phyloP scores from a whole-genome alignment of 2,329 filamentous ascomycete genomes.

The Cadophora malorum region DNA sequence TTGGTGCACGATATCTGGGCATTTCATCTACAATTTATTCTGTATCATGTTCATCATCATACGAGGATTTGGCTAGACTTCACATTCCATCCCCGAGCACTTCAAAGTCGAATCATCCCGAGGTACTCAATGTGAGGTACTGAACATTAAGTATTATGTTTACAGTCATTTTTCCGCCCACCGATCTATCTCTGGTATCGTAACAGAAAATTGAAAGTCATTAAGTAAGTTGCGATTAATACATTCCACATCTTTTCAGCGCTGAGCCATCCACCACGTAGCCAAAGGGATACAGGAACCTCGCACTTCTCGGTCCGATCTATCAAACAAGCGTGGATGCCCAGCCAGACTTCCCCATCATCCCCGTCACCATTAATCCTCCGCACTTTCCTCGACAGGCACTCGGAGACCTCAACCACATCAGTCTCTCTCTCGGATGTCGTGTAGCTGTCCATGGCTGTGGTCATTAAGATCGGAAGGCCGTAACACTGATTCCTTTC shows the following conservation, averaged over 20 bases:
- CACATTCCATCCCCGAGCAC: not conserved
- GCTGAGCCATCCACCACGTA: not conserved
- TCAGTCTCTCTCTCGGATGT: not conserved
- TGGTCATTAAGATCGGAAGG: not conserved
- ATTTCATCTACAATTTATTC: not conserved
- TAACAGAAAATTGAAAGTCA: not conserved
- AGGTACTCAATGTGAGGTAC: not conserved
- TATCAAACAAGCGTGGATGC: not conserved
- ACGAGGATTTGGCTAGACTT: not conserved
- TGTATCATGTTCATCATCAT: not conserved
- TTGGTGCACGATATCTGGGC: not conserved
- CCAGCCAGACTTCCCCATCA: not conserved
- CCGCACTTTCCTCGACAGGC: not conserved
- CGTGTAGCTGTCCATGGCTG: not conserved
- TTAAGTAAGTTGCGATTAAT: not conserved
- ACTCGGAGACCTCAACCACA: not conserved
- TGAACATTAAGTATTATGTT: not conserved
- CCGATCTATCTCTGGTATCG: not conserved
- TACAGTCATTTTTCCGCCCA: not conserved
- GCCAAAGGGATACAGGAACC: not conserved
- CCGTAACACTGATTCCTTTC: not conserved
- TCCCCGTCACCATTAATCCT: not conserved
- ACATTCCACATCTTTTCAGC: not conserved
- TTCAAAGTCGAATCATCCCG: not conserved
- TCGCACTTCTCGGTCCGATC: not conserved